phyloP scores from a whole-genome alignment of 768 basidiomycete species.

The Austroboletus eburneus region DNA sequence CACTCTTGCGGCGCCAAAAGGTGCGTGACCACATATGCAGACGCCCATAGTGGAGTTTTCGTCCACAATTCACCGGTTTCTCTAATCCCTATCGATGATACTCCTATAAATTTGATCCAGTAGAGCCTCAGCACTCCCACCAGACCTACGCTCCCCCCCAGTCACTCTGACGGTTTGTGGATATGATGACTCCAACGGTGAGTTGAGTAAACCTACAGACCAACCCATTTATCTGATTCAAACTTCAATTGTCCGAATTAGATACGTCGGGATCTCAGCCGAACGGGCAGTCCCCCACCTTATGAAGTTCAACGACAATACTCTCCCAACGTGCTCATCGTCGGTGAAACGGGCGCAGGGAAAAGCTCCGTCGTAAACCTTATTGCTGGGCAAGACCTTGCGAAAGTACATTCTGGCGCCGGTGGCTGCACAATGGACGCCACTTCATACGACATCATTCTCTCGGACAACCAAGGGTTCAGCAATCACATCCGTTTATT shows the following conservation, averaged over 20 bases:
- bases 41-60: conserved; percentile 13
- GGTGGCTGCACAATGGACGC: conserved; percentile 35
- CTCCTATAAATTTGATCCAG: conserved; percentile 17
- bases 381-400: conserved; percentile 26
- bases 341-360: conserved; percentile 31
- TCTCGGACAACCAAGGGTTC: conserved; percentile 16
- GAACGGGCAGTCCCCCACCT: conserved; percentile 16
- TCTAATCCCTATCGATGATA: neutral
- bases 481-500: conserved; percentile 19
- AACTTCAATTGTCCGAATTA: conserved; percentile 1
- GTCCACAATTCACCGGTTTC: neutral
- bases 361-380: conserved; percentile 44
- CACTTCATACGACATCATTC: conserved; percentile 22
- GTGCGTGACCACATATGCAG: conserved; percentile 5
- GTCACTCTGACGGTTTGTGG: conserved; percentile 1
- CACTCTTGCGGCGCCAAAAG: neutral
- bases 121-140: neutral
- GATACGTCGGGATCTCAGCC: conserved; percentile 9
- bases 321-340: conserved; percentile 38
- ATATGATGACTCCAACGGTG: conserved; percentile 7
- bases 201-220: conserved; percentile 1
- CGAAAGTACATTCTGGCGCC: conserved; percentile 27
- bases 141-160: neutral
- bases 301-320: conserved; percentile 14
- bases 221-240: conserved; percentile 1